Evolutionary conservation across 257 asterid genomes (phyloP).

Genomic region (Salvia splendens): DNA sequence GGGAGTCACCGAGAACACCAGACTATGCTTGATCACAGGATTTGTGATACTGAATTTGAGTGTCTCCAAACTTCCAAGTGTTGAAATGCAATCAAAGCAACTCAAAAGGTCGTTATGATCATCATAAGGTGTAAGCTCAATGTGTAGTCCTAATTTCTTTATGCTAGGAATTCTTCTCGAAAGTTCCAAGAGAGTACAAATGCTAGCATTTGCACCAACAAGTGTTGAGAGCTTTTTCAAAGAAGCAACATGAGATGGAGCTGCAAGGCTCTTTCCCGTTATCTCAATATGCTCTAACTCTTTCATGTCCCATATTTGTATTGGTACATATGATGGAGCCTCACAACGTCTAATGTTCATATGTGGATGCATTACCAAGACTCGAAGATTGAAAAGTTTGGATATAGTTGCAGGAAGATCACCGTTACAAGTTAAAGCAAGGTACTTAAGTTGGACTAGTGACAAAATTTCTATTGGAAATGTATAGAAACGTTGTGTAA

Average conservation of each 20-base stretch:
- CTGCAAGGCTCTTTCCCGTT: background rate
- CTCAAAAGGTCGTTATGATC: background rate
- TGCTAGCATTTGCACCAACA: background rate
- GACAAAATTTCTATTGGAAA: background rate
- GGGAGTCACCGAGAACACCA: too few species aligned
- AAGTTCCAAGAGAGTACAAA: background rate
- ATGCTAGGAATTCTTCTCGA: background rate
- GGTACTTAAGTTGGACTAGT: conserved; percentile 1
- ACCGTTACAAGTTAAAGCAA: conserved; percentile 3
- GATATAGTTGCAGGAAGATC: conserved; percentile 2
- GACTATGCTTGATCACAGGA: background rate
- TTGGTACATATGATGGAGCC: background rate
- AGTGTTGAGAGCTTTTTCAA: background rate
- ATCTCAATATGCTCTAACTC: background rate
- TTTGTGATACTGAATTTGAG: background rate
- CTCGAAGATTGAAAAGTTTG: conserved; percentile 10
- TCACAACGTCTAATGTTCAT: background rate
- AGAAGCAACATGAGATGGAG: background rate
- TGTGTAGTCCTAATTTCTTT: background rate
- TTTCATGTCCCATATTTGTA: too few species aligned
- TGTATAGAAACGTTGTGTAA: conserved; percentile 11
- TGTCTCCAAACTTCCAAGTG: background rate
- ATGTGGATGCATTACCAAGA: background rate
- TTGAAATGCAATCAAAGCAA: background rate
- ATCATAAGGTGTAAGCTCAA: background rate